Base-by-base conservation (phyloP, 73 alveolate genomes). In the Paramecium caudatum region DNA sequence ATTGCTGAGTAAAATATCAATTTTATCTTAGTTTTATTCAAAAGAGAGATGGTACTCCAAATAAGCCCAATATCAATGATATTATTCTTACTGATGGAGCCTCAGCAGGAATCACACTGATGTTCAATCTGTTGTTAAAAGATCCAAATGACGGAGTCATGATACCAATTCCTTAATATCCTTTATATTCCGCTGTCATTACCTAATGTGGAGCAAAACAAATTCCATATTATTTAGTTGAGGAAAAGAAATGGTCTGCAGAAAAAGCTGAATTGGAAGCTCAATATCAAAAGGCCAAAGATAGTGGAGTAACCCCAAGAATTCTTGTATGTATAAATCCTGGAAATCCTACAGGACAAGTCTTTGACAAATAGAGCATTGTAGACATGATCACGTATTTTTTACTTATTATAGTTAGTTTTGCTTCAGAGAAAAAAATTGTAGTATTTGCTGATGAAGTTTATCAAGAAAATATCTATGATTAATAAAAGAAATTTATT, bases 261-360 rank as follows among this genome's bases (percentile, higher is more conserved):
- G 91, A 97, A 82, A 37, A 84, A 47, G 91, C 70, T 25, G 94
- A 93, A 32, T 36, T 97, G 49, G 86, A 91, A 49, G 91, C 91
- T 7, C 47, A 86, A 43, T 68, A 65, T 27, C 91, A 74, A 63
- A 92, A 84, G 7, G 92, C 97, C 23, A 84, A 74, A 36, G 65
- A 33, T 32, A 85, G 90, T 41, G 99, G 99, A n/a, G 82, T 96
- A 6, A 93, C 74, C 32, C 95, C 94, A 15, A 96, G 92, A 61
- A 91, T 91, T 5, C 70, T 97, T 47, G 99, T 96, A 0, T 97
- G 95, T 37, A 96, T 98, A 82, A 98, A 98, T 86, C 99, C 99
- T 3, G 99, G 99, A n/a, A 98, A 98, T 68, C 99, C 99, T 1
- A 95, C 99, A 30, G 99, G 99, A 7, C 91, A 94, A 82, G 98